Percentiles rank a stretch among this genome's conserved stretches.
Evolutionary conservation across 192 early-diverging fungal genomes (phyloP).

Genomic region (Coemansia sp.): DNA sequence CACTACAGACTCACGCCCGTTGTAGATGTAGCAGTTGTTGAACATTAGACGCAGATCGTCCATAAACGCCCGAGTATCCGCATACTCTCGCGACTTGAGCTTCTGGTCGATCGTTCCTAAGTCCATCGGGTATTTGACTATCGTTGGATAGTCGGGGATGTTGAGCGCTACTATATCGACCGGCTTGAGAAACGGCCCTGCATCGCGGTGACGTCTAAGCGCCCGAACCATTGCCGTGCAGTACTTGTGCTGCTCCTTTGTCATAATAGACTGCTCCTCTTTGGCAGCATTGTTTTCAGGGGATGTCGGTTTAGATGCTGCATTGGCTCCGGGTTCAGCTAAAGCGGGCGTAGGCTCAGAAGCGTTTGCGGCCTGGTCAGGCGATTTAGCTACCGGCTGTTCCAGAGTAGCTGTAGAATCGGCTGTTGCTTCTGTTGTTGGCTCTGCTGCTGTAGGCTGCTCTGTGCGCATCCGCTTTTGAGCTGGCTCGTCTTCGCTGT

Average conservation of each 20-base stretch:
- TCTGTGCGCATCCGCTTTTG: constrained; percentile 39
- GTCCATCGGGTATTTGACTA: constrained; percentile 79
- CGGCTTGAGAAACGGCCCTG: constrained; percentile 79
- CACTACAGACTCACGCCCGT: constrained; percentile 69
- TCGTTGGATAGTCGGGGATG: constrained; percentile 73
- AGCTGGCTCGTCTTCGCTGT: constrained; percentile 14
- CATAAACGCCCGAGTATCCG: constrained; percentile 62
- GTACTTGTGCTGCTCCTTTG: constrained; percentile 82
- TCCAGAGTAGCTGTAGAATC: background rate
- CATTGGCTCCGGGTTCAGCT: background rate
- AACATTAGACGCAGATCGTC: constrained; percentile 73
- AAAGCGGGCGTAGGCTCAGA: background rate
- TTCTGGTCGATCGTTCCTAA: constrained; percentile 71
- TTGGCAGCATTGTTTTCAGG: too few species aligned
- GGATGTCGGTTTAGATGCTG: background rate
- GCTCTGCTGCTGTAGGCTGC: constrained; percentile 4
- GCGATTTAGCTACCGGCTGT: background rate
- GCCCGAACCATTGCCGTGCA: constrained; percentile 69
- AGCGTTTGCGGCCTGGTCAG: background rate
- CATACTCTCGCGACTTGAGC: constrained; percentile 62
- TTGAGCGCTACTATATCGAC: constrained; percentile 75
- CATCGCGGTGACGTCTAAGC: constrained; percentile 78
- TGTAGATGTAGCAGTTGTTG: constrained; percentile 78
- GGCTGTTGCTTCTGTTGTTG: background rate
- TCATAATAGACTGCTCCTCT: constrained; percentile 47